Percentiles rank a stretch among this genome's conserved stretches.
Conservation (phyloP, 352 stramenopile species). For the Elongisporangium senticosum region DNA sequence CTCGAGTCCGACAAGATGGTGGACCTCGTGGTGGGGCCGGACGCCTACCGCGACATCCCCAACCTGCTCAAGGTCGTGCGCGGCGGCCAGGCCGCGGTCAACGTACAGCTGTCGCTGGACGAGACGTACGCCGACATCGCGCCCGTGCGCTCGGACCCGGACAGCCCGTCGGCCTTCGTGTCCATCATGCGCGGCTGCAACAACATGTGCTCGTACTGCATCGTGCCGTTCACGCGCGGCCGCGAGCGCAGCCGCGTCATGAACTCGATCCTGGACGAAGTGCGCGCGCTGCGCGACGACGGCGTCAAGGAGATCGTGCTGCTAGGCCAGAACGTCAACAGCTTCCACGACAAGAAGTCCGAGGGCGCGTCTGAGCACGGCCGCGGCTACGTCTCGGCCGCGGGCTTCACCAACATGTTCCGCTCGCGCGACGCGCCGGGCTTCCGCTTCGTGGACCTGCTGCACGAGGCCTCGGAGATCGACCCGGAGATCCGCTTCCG, state of each 20-base stretch:
- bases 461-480: constrained; percentile 91
- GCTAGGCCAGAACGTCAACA: constrained; percentile 99
- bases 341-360: constrained; percentile 94
- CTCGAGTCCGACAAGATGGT: constrained; percentile 93
- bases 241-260: constrained; percentile 92
- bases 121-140: constrained; percentile 99
- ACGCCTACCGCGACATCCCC: constrained; percentile 98
- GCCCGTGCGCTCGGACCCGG: constrained; percentile 85
- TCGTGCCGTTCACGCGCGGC: constrained; percentile 98
- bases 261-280: constrained; percentile 94
- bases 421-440: constrained; percentile 80
- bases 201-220: constrained; percentile 99
- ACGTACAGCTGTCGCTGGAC: constrained; percentile 95
- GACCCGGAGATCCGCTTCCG: constrained; percentile 96
- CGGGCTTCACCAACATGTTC: constrained; percentile 95
- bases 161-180: constrained; percentile 92
- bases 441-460: constrained; percentile 96
- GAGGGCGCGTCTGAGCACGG: constrained; percentile 58
- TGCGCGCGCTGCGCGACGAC: constrained; percentile 80
- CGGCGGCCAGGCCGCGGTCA: constrained; percentile 77
- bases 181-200: constrained; percentile 99
- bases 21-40: constrained; percentile 97
- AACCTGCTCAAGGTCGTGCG: constrained; percentile 88
- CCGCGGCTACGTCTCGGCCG: constrained; percentile 78
- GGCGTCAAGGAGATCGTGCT: constrained; percentile 97